phyloP scores from a whole-genome alignment of 805 yeast species.

The Cyberlindnera xylosilytica region DNA sequence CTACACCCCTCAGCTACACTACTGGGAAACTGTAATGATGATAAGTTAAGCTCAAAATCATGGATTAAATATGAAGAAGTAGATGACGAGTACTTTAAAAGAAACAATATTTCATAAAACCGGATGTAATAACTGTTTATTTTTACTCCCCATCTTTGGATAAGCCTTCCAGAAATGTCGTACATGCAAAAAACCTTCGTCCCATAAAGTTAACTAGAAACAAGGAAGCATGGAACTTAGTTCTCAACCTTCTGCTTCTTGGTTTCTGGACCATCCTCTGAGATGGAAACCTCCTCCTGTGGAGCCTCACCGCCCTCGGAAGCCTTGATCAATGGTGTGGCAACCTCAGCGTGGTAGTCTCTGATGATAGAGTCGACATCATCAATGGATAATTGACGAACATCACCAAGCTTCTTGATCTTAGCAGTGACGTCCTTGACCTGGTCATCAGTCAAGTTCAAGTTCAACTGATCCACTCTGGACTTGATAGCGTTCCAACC shows the following conservation, averaged over 20 bases:
- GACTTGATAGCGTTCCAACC: conserved; percentile 99
- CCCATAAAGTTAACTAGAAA: not conserved
- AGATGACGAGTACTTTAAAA: not conserved
- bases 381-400: conserved; percentile 89
- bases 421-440: conserved; percentile 91
- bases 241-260: conserved; percentile 31
- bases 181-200: conserved; percentile 3
- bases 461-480: conserved; percentile 94
- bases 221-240: conserved; percentile 3
- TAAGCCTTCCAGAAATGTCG: conserved; percentile 2
- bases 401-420: conserved; percentile 92
- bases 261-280: conserved; percentile 28
- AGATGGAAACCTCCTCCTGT: conserved; percentile 15
- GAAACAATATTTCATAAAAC: conserved; percentile 2
- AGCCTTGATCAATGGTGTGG: conserved; percentile 46
- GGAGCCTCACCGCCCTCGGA: conserved; percentile 26
- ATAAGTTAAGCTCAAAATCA: no score
- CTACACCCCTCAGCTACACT: no score
- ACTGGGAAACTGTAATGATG: no score
- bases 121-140: conserved; percentile 2
- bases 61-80: not conserved
- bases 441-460: conserved; percentile 86
- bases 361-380: conserved; percentile 97
- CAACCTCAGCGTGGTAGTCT: conserved; percentile 79
- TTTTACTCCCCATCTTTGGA: not conserved